phyloP scores from a whole-genome alignment of 192 early-diverging fungal genomes.

The Backusella mclennaniae region DNA sequence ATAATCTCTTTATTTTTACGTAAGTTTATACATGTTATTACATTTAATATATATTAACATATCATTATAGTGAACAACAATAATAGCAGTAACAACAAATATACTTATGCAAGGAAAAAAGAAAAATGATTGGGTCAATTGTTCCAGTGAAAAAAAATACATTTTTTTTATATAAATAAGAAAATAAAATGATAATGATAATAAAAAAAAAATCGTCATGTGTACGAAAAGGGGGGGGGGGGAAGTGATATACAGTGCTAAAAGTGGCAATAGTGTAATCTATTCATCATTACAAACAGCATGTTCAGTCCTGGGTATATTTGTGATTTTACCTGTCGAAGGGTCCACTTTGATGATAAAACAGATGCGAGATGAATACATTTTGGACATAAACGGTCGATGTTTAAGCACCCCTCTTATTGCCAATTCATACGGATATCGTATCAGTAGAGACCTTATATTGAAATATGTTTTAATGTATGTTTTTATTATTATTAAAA shows the following conservation, averaged over 20 bases:
- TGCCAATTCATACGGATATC: conserved; percentile 30
- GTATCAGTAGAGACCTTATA: conserved; percentile 25
- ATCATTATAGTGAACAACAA: not conserved
- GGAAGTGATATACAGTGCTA: too few species aligned
- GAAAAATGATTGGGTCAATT: too few species aligned
- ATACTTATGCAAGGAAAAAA: too few species aligned
- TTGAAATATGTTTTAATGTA: not conserved
- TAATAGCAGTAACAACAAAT: not conserved
- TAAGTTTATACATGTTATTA: not conserved
- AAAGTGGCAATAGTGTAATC: too few species aligned
- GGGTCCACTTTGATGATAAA: conserved; percentile 20
- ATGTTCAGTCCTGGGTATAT: conserved; percentile 8
- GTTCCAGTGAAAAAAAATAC: too few species aligned
- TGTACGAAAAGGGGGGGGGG: too few species aligned
- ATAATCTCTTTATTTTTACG: conserved; percentile 85
- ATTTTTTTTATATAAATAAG: too few species aligned
- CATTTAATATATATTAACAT: not conserved
- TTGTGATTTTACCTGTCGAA: conserved; percentile 15
- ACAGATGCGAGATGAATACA: conserved; percentile 19
- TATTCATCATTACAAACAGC: conserved; percentile 9
- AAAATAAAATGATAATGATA: too few species aligned
- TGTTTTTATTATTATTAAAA: not conserved
- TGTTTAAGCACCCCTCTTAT: conserved; percentile 29
- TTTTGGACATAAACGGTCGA: conserved; percentile 13
- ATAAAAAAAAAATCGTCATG: too few species aligned